Percentiles rank a stretch among this genome's conserved stretches.
These are phyloP conservation scores for Colletotrichum lentis DNA, from an alignment of 2,329 filamentous ascomycete species.

Conservation along the genomic window DNA sequence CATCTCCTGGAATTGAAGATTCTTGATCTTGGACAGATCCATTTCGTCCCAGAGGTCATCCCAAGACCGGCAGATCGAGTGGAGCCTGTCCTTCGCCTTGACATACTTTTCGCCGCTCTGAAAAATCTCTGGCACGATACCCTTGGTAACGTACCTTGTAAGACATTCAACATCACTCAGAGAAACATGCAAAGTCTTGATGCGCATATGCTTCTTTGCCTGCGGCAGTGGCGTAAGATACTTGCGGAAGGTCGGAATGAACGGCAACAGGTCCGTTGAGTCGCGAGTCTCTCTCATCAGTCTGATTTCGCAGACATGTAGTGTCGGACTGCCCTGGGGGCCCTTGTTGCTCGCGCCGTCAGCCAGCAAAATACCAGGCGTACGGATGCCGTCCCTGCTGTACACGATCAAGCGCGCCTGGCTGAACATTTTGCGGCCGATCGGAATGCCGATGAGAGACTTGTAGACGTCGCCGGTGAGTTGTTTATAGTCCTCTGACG, in stretches of 20 bases:
- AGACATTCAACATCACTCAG: constrained; percentile 85
- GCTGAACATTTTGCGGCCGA: constrained; percentile 81
- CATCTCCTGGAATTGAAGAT: constrained; percentile 81
- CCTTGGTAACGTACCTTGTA: constrained; percentile 71
- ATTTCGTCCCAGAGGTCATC: constrained; percentile 82
- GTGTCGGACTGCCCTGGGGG: constrained; percentile 65
- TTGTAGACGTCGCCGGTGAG: constrained; percentile 84
- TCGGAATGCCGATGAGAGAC: constrained; percentile 77
- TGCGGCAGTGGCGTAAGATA: constrained; percentile 74
- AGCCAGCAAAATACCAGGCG: constrained; percentile 79
- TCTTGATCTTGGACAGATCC: constrained; percentile 82
- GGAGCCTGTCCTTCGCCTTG: constrained; percentile 72
- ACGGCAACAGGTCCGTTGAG: constrained; percentile 86
- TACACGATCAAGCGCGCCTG: constrained; percentile 83
- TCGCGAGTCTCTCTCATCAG: constrained; percentile 73
- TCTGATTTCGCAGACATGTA: constrained; percentile 82
- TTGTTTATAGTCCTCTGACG: constrained; percentile 79
- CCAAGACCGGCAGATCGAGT: constrained; percentile 77
- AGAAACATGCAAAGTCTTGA: constrained; percentile 74
- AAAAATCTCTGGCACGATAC: constrained; percentile 68
- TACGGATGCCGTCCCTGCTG: constrained; percentile 83
- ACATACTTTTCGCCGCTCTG: constrained; percentile 58
- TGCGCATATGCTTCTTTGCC: constrained; percentile 70
- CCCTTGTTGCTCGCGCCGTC: constrained; percentile 75
- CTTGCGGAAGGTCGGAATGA: constrained; percentile 73